Evolutionary conservation across 2,329 filamentous ascomycete species (phyloP).

Genomic region (Hypoxylon sp.): DNA sequence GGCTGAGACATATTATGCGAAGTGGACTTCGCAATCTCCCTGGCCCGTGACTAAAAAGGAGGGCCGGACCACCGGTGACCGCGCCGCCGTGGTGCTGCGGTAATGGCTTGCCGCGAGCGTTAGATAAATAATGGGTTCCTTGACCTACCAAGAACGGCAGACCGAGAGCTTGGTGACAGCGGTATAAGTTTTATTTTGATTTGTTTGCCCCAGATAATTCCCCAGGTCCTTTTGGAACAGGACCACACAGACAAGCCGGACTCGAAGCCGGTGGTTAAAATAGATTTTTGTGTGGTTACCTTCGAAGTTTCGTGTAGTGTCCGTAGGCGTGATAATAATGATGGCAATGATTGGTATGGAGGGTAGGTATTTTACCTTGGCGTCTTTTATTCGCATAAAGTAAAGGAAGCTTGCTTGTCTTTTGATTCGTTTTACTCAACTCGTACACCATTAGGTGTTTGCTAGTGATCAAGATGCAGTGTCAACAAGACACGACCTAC

Average conservation of each 20-base stretch:
- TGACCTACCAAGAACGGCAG: constrained; percentile 32
- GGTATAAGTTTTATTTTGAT: background rate
- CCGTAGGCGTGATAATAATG: background rate
- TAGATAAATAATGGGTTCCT: constrained; percentile 36
- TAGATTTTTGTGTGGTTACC: background rate
- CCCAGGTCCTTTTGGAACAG: background rate
- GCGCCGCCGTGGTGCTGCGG: constrained; percentile 21
- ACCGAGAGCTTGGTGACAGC: constrained; percentile 20
- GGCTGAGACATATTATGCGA: constrained; percentile 22
- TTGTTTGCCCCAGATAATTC: constrained; percentile 10
- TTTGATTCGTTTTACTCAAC: background rate
- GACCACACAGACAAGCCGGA: background rate
- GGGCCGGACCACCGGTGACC: constrained; percentile 20
- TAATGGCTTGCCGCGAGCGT: constrained; percentile 12
- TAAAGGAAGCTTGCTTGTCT: background rate
- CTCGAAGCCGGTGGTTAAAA: background rate
- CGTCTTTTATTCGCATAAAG: background rate
- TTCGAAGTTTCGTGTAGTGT: background rate
- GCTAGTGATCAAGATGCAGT: background rate
- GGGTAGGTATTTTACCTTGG: background rate
- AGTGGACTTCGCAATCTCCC: background rate
- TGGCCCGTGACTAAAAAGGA: constrained; percentile 3
- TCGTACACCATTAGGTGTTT: background rate
- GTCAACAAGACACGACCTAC: constrained; percentile 6
- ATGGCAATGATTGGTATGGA: background rate